phyloP scores from a whole-genome alignment of 257 asterid genomes.

The Solanum chmielewskii region DNA sequence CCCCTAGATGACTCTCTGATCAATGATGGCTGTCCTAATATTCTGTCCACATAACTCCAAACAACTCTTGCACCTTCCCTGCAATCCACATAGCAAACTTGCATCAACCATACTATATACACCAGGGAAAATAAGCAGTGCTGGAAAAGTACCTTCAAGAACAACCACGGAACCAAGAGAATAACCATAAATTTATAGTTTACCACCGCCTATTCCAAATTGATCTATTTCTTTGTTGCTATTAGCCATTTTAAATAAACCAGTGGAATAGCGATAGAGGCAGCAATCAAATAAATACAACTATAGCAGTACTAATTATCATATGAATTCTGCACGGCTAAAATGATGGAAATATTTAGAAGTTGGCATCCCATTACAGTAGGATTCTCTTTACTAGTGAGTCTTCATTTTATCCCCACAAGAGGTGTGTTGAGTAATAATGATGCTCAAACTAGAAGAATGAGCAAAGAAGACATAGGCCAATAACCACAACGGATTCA shows the following conservation, averaged over 20 bases:
- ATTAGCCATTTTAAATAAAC: background rate
- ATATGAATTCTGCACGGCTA: background rate
- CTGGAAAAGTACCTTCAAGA: background rate
- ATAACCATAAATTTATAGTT: background rate
- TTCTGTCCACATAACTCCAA: conserved; percentile 94
- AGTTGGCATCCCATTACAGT: background rate
- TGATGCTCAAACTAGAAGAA: background rate
- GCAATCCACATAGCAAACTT: conserved; percentile 15
- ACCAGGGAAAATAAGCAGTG: background rate
- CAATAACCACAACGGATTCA: background rate
- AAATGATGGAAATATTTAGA: background rate
- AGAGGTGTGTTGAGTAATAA: background rate
- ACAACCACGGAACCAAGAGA: background rate
- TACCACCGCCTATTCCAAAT: background rate
- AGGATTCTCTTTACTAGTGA: background rate
- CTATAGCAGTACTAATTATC: background rate
- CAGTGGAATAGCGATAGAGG: background rate
- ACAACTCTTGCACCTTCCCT: conserved; percentile 94
- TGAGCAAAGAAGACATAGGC: background rate
- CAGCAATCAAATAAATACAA: background rate
- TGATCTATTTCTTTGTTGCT: background rate
- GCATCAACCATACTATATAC: background rate
- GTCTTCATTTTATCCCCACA: background rate
- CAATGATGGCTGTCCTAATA: conserved; percentile 92
- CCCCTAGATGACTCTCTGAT: conserved; percentile 96